These are phyloP conservation scores for Aristolochia californica DNA, from an alignment of 164 flowering plant species.

Conservation along the genomic window DNA sequence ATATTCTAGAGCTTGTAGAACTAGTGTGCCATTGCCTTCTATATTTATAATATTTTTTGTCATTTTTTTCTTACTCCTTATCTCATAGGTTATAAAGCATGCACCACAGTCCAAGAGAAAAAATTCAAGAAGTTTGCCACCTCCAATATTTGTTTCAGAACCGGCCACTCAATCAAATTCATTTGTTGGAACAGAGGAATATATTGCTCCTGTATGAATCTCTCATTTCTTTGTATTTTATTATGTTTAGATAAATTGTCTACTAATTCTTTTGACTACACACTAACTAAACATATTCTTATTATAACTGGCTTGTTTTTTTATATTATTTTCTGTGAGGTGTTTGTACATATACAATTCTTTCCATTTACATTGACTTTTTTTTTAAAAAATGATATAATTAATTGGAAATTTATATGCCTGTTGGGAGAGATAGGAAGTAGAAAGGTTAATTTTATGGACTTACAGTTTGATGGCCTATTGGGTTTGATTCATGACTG, in stretches of 20 bases:
- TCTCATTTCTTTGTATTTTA: not conserved
- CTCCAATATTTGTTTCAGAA: constrained; percentile 82
- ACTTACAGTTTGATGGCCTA: too few species aligned
- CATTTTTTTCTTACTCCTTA: not conserved
- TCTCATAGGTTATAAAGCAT: constrained; percentile 52
- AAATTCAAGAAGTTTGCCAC: constrained; percentile 55
- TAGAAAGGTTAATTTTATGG: too few species aligned
- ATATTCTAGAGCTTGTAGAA: too few species aligned
- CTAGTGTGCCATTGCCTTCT: too few species aligned
- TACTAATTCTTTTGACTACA: not conserved
- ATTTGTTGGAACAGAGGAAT: constrained; percentile 98
- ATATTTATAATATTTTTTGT: too few species aligned
- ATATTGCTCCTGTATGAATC: constrained; percentile 87
- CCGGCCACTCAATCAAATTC: constrained; percentile 83
- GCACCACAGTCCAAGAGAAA: constrained; percentile 34
- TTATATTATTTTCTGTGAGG: not conserved
- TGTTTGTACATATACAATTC: not conserved
- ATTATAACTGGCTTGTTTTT: not conserved
- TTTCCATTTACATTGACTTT: too few species aligned
- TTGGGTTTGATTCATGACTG: too few species aligned
- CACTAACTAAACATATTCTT: not conserved
- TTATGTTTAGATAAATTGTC: not conserved
- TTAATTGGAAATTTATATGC: too few species aligned
- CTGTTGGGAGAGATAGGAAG: too few species aligned
- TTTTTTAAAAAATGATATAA: too few species aligned